Base-by-base conservation (phyloP, 2,329 filamentous ascomycete genomes). In the Hypoxylon sp. region DNA sequence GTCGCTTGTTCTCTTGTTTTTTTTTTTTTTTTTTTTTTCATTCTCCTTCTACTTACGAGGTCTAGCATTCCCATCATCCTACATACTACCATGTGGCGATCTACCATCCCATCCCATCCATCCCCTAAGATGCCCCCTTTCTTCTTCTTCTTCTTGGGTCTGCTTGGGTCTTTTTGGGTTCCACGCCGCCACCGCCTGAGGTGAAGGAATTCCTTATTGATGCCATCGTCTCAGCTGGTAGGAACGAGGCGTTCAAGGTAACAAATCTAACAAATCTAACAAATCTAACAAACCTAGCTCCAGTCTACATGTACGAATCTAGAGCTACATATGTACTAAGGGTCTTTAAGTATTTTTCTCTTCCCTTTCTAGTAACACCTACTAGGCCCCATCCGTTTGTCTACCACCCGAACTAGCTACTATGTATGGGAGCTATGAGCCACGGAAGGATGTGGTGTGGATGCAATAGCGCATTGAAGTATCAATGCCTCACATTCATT, bases 401-500 rank as follows among this genome's bases (percentile, higher is more conserved):
- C 19, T 20, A 32, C 38, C 35, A 27, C 30, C 19, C 19, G 13
- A 13, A 13, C 26, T 30, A 35, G 21, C 45, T 15, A 7, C 4
- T 11, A 36, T n/a, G 9, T 43, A 26, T 38, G 32, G 36, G 3
- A 21, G 12, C 32, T 16, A 40, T 47, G 61, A 59, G 59, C 62
- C 60, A 62, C 54, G 55, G 56, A 60, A 62, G 60, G 59, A 55
- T 60, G 59, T 61, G 56, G 60, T 63, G 64, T 66, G 63, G 63
- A 63, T 63, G 63, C 62, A 65, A 63, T 65, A 61, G 62, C 62
- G 63, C 65, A 66, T 65, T 65, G 61, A 66, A 64, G 60, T 59
- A 61, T 65, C 58, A 63, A 61, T 64, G 61, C 63, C 61, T 62
- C 59, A 62, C 59, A 61, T 63, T 57, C 62, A 66, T 66, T 68